Evolutionary conservation across 78 protist genomes (phyloP).

Genomic region (Tieghemostelium lacteum): DNA sequence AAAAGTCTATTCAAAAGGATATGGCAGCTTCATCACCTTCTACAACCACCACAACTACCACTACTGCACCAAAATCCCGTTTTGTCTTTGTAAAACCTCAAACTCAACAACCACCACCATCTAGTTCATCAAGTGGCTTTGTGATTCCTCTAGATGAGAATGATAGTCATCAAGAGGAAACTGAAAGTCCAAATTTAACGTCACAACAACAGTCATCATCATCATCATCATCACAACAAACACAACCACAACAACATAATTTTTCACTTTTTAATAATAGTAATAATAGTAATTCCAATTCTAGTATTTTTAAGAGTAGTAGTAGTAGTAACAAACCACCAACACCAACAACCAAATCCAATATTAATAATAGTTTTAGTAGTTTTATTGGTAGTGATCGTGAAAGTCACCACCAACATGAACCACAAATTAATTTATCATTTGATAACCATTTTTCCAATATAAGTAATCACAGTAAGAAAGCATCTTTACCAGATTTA

Average conservation of each 20-base stretch:
- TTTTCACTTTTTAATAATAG: background rate
- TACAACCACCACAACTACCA: slow-evolving; percentile 15
- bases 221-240: background rate
- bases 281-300: background rate
- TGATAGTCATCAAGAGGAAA: background rate
- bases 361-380: too few relatives aligned
- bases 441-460: background rate
- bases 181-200: background rate
- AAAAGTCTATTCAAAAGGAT: slow-evolving; percentile 39
- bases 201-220: background rate
- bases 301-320: background rate
- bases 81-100: background rate
- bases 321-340: background rate
- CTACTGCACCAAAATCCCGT: background rate
- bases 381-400: background rate
- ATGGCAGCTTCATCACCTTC: background rate
- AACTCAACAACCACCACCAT: background rate
- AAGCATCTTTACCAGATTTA: too few relatives aligned
- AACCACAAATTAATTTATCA: background rate
- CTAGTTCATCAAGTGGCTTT: background rate
- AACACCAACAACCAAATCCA: too few relatives aligned
- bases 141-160: background rate
- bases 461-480: too few relatives aligned
- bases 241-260: background rate
- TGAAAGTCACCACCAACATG: background rate